Percentiles rank a stretch among this genome's conserved stretches.
Evolutionary conservation across 192 early-diverging fungal species (phyloP).

Genomic region (Coemansia sp.): DNA sequence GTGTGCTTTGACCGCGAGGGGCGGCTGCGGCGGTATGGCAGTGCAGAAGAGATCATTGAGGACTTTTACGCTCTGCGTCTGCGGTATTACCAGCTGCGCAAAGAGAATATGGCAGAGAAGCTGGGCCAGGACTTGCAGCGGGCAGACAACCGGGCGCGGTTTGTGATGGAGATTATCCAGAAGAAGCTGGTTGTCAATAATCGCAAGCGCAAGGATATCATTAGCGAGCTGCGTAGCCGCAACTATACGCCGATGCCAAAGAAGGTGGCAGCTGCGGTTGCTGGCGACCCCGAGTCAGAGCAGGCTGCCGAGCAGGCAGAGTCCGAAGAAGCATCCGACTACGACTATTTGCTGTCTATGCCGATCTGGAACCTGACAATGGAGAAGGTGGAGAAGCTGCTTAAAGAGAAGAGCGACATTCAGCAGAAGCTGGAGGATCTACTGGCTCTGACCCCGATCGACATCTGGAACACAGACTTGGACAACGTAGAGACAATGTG

Average conservation of each 20-base stretch:
- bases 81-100: conserved; percentile 84
- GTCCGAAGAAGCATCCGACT: conserved; percentile 45
- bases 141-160: conserved; percentile 82
- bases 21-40: conserved; percentile 75
- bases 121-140: conserved; percentile 65
- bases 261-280: conserved; percentile 43
- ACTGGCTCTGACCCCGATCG: conserved; percentile 61
- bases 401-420: conserved; percentile 66
- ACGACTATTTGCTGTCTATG: conserved; percentile 87
- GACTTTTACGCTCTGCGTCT: conserved; percentile 87
- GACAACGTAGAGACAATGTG: conserved; percentile 81
- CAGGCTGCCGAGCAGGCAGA: conserved; percentile 29
- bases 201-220: conserved; percentile 74
- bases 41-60: conserved; percentile 73
- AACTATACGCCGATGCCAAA: conserved; percentile 65
- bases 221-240: conserved; percentile 67
- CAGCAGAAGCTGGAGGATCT: conserved; percentile 65
- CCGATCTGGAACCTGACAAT: conserved; percentile 87
- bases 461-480: conserved; percentile 85
- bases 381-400: conserved; percentile 80
- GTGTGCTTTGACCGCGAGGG: conserved; percentile 91
- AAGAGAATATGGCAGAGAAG: conserved; percentile 66
- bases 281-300: conserved; percentile 53
- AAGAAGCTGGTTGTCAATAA: conserved; percentile 80
- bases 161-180: conserved; percentile 87